These are phyloP conservation scores for Stagonosporopsis rhizophila DNA, from an alignment of 2,329 filamentous ascomycete genomes.

Conservation along the genomic window DNA sequence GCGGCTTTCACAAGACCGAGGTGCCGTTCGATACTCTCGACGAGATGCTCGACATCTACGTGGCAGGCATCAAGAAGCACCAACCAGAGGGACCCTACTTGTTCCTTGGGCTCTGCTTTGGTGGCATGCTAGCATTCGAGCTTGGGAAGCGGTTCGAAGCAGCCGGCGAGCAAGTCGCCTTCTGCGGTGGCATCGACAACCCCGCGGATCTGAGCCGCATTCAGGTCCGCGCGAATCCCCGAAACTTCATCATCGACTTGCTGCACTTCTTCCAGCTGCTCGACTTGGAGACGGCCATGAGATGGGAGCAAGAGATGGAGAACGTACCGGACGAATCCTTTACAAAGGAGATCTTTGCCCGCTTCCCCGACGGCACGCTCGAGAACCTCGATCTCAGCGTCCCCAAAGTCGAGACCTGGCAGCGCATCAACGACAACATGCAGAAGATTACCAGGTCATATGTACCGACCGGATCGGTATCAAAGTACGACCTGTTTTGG, in stretches of 20 bases:
- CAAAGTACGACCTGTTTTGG: slow-evolving; percentile 18
- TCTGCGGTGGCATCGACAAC: slow-evolving; percentile 18
- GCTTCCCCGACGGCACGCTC: slow-evolving; percentile 16
- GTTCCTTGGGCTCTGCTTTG: slow-evolving; percentile 61
- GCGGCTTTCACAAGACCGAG: slow-evolving; percentile 51
- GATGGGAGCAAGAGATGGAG: slow-evolving; percentile 15
- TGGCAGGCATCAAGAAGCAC: slow-evolving; percentile 46
- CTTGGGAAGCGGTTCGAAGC: slow-evolving; percentile 10
- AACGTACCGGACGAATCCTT: slow-evolving; percentile 2
- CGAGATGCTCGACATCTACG: slow-evolving; percentile 54
- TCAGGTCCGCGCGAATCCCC: slow-evolving; percentile 3
- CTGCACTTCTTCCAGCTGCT: slow-evolving; percentile 15
- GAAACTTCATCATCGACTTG: slow-evolving; percentile 19
- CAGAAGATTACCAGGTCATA: slow-evolving; percentile 11
- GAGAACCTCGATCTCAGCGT: slow-evolving; percentile 13
- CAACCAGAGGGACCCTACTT: slow-evolving; percentile 62
- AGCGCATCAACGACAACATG: slow-evolving; percentile 17
- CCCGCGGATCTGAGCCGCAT: slow-evolving; percentile 12
- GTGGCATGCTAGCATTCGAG: slow-evolving; percentile 60
- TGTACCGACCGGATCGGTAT: not conserved
- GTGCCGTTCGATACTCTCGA: slow-evolving; percentile 47
- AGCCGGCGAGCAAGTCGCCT: slow-evolving; percentile 7
- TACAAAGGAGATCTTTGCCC: slow-evolving; percentile 7
- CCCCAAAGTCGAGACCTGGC: slow-evolving; percentile 11
- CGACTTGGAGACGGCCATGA: slow-evolving; percentile 3